phyloP scores from a whole-genome alignment of 495 filamentous ascomycete species.

The Aspergillus sclerotiicarbonarius region DNA sequence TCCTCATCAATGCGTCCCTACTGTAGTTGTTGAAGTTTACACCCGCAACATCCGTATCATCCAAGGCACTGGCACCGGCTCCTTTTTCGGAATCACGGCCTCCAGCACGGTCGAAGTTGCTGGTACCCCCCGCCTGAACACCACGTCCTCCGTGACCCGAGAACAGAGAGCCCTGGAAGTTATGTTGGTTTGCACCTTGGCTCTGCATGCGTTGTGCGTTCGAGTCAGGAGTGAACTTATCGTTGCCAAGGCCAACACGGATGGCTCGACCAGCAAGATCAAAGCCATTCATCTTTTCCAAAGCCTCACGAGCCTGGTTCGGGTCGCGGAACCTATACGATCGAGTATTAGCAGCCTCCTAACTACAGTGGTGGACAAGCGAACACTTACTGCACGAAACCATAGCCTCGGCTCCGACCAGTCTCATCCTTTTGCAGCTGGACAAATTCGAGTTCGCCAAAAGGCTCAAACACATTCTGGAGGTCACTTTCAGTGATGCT shows the following conservation, averaged over 20 bases:
- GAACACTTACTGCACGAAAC: constrained; percentile 91
- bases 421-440: constrained; percentile 94
- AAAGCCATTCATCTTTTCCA: constrained; percentile 99
- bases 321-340: constrained; percentile 81
- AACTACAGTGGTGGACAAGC: constrained; percentile 7
- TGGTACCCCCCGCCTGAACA: constrained; percentile 73
- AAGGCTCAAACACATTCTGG: constrained; percentile 96
- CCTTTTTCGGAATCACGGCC: constrained; percentile 88
- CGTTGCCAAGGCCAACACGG: constrained; percentile 98
- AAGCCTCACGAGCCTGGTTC: constrained; percentile 83
- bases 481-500: constrained; percentile 96
- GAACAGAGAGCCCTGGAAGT: constrained; percentile 92
- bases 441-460: constrained; percentile 96
- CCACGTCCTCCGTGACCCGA: constrained; percentile 89
- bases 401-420: constrained; percentile 90
- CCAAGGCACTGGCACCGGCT: constrained; percentile 88
- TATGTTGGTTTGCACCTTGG: constrained; percentile 65
- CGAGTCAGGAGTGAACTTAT: constrained; percentile 99
- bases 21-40: constrained; percentile 99
- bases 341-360: constrained; percentile 7
- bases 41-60: constrained; percentile 96
- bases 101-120: constrained; percentile 88
- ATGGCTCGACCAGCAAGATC: constrained; percentile 97
- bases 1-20: constrained; percentile 95
- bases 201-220: constrained; percentile 88